Conservation (phyloP, 2,329 filamentous ascomycete species). For the Decorospora gaudefroyi region DNA sequence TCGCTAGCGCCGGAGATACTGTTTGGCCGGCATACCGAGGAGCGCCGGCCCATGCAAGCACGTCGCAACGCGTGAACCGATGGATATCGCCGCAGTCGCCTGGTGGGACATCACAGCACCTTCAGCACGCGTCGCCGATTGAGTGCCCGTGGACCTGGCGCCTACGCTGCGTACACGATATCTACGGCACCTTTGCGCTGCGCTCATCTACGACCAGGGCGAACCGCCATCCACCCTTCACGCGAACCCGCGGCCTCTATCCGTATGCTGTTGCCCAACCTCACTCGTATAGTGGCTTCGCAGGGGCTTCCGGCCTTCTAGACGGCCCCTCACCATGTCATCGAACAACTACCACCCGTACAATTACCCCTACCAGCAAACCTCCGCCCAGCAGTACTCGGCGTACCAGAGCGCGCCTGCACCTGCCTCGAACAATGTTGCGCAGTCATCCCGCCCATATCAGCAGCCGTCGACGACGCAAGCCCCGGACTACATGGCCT, state of each 20-base stretch:
- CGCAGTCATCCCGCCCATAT: slow-evolving; percentile 34
- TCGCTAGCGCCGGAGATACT: slow-evolving; percentile 17
- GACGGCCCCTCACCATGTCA: slow-evolving; percentile 24
- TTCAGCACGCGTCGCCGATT: slow-evolving; percentile 13
- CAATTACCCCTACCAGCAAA: slow-evolving; percentile 37
- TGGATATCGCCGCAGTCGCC: slow-evolving; percentile 9
- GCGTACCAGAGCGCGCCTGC: slow-evolving; percentile 36
- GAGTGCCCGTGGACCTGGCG: neutral
- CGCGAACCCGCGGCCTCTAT: slow-evolving; percentile 8
- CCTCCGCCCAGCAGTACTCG: slow-evolving; percentile 35
- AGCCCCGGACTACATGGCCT: slow-evolving; percentile 35
- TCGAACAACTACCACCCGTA: slow-evolving; percentile 36
- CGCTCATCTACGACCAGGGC: neutral
- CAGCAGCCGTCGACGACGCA: slow-evolving; percentile 32
- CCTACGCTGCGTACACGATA: neutral
- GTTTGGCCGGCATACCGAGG: slow-evolving; percentile 13
- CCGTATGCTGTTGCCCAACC: slow-evolving; percentile 10
- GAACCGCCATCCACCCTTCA: neutral
- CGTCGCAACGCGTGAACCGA: slow-evolving; percentile 18
- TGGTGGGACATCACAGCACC: slow-evolving; percentile 1
- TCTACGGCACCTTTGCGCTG: neutral
- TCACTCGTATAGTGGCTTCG: slow-evolving; percentile 6
- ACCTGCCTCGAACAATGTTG: slow-evolving; percentile 28
- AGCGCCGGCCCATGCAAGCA: neutral
- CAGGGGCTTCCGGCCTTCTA: slow-evolving; percentile 8